These are phyloP conservation scores for Monosporascus sp. DNA, from an alignment of 2,329 filamentous ascomycete species.

Conservation along the genomic window DNA sequence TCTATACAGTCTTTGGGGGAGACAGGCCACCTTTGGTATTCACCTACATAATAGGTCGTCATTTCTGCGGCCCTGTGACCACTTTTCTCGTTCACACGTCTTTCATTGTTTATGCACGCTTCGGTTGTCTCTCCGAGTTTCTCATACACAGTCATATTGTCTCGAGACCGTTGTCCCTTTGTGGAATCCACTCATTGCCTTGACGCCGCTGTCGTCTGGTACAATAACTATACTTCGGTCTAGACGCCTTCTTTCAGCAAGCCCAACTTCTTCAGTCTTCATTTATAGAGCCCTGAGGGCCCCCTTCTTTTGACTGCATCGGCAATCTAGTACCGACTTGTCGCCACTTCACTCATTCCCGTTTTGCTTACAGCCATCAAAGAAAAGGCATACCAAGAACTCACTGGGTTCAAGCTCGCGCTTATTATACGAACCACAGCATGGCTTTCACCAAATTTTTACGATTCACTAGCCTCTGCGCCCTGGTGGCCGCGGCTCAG, in stretches of 20 bases:
- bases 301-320: not conserved
- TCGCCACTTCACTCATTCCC: no score
- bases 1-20: no score
- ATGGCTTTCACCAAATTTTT: slow-evolving; percentile 20
- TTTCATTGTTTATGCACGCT: not conserved
- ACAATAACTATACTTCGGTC: not conserved
- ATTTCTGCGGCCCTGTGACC: no score
- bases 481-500: slow-evolving; percentile 15
- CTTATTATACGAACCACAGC: not conserved
- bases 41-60: no score
- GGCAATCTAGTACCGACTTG: no score
- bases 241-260: not conserved
- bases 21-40: no score
- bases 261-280: not conserved
- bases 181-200: not conserved
- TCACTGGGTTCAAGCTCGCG: no score
- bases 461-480: slow-evolving; percentile 18
- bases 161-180: not conserved
- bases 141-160: not conserved
- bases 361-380: no score
- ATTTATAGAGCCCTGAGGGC: not conserved
- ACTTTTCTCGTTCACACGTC: not conserved
- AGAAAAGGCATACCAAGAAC: not conserved
- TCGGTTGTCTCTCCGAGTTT: not conserved
- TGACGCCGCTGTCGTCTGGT: not conserved